These are phyloP conservation scores for Helichrysum umbraculigerum DNA, from an alignment of 129 eudicot species.

Conservation along the genomic window DNA sequence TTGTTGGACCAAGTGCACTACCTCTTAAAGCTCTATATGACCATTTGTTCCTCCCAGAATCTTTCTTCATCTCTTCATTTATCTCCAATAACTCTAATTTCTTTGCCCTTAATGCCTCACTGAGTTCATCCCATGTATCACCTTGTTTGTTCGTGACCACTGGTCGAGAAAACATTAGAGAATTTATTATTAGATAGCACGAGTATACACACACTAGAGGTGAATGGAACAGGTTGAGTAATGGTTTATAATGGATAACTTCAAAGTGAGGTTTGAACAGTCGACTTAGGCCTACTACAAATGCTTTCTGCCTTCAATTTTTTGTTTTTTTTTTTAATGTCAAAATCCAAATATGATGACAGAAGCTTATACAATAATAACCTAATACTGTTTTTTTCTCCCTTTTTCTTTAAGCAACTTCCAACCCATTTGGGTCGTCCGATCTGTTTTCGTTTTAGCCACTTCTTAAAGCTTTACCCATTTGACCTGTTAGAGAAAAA, in stretches of 20 bases:
- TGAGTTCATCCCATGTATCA: slow-evolving; percentile 61
- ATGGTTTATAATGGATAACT: not conserved
- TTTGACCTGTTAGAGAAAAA: not conserved
- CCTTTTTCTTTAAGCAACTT: slow-evolving; percentile 4
- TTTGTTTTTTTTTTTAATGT: not conserved
- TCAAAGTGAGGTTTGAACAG: not conserved
- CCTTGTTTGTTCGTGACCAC: slow-evolving; percentile 30
- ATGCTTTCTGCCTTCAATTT: not conserved
- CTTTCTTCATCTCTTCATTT: slow-evolving; percentile 45
- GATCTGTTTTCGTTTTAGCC: not conserved
- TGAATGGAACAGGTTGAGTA: not conserved
- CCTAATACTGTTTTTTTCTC: not conserved
- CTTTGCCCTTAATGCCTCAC: slow-evolving; percentile 47
- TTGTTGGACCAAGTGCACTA: slow-evolving; percentile 67
- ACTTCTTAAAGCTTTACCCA: not conserved
- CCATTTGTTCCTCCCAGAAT: slow-evolving; percentile 43
- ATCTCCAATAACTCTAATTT: slow-evolving; percentile 39
- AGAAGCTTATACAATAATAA: not conserved
- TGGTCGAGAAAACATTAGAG: slow-evolving; percentile 16
- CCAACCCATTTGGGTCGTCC: not conserved
- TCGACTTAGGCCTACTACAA: not conserved
- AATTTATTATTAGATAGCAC: not conserved
- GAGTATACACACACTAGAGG: not conserved
- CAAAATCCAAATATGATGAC: not conserved
- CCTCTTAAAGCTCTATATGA: slow-evolving; percentile 63